A percentile compares a stretch with the other conserved stretches of the same genome.
Conservation (phyloP, 208 protist genomes). For the Trypanosoma mega region DNA sequence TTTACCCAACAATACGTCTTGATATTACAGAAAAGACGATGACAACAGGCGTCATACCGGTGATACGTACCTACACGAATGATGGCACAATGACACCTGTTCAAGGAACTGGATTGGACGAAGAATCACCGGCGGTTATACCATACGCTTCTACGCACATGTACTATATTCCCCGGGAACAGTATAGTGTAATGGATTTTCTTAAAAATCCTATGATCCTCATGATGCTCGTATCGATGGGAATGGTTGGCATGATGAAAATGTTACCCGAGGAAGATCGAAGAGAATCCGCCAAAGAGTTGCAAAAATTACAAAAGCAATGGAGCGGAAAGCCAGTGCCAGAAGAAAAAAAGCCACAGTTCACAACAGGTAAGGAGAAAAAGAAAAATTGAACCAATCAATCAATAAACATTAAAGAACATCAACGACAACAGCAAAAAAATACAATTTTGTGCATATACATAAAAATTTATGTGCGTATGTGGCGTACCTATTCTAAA, state of each 20-base stretch:
- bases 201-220: slow-evolving; percentile 83
- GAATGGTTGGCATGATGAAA: slow-evolving; percentile 65
- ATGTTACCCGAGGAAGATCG: slow-evolving; percentile 80
- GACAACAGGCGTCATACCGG: slow-evolving; percentile 23
- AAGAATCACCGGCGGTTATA: slow-evolving; percentile 66
- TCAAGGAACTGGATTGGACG: slow-evolving; percentile 64
- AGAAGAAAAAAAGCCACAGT: background rate
- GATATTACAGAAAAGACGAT: slow-evolving; percentile 49
- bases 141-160: slow-evolving; percentile 40
- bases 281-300: slow-evolving; percentile 64
- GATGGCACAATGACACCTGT: slow-evolving; percentile 63
- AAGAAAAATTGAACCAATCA: background rate
- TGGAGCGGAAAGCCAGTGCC: slow-evolving; percentile 29
- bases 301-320: slow-evolving; percentile 63
- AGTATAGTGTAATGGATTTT: slow-evolving; percentile 60
- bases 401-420: background rate
- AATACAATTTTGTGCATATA: too few species aligned
- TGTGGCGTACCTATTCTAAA: too few species aligned
- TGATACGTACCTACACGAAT: slow-evolving; percentile 67
- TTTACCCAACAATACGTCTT: slow-evolving; percentile 74
- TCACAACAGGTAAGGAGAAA: background rate
- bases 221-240: slow-evolving; percentile 70
- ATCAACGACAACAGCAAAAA: too few species aligned
- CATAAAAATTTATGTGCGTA: too few species aligned
- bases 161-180: slow-evolving; percentile 77